Evolutionary conservation across 441 rosid genomes (phyloP), one percentile per base, ranked within the genome.

Genomic region (Sinapis alba): DNA sequence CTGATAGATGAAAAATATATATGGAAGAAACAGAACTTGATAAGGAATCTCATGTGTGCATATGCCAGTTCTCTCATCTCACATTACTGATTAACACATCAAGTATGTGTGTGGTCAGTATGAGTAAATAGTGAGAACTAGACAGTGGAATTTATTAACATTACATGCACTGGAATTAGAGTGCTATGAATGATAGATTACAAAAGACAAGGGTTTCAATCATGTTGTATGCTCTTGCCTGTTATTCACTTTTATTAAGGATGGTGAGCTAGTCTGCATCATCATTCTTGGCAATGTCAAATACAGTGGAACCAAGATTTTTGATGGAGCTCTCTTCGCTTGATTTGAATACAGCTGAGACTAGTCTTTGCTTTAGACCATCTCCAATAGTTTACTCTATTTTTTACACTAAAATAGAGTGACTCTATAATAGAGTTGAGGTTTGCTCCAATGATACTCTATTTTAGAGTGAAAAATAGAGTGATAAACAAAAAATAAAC

Each of bases 1-100:
- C 28, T n/a, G 47, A 69, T 12, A 70, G 67, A 68, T 69, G 74
- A 53, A 61, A 56, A 30, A 34, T 26, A 54, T 76, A 75, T 36
- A 60, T 69, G 26, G 26, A 26, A 53, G 24, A 51, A 8, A 51
- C 18, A 26, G 3, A 51, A 7, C 7, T 2, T 32, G 32, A 16
- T 34, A 69, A 3, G 10, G 65, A 8, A 53, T 62, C 32, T 41
- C 19, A 13, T 59, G 19, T 60, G 43, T 66, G 72, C n/a, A n/a
- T 59, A 30, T 45, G 53, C 51, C 50, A 45, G 36, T 45, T 45
- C 50, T 57, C 76, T 62, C 62, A 62, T 62, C 38, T 51, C 34
- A 3, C 4, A 11, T 21, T 66, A 30, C 50, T 21, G 61, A 59
- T 59, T n/a, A 21, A 9, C 43, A 13, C 11, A 2, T 18, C 1